phyloP scores from a whole-genome alignment of 345 rosid genomes.

The Kandelia obovata region DNA sequence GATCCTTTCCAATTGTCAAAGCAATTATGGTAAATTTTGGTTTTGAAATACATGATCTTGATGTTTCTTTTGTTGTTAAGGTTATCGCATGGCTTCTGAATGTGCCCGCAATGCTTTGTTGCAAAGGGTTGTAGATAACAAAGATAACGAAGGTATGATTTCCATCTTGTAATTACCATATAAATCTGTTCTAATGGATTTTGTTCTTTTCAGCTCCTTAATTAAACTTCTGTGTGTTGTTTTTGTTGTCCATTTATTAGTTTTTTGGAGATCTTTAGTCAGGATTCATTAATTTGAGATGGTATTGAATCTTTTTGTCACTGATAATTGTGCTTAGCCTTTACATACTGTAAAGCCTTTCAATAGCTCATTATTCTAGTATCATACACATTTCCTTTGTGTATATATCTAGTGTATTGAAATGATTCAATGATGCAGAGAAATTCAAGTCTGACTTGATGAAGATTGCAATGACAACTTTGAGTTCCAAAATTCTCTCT shows the following conservation, averaged over 20 bases:
- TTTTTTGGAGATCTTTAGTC: too few species aligned
- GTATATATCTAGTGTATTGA: slow-evolving; percentile 3
- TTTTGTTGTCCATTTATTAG: background rate
- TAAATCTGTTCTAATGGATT: background rate
- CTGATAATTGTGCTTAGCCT: background rate
- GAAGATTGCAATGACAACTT: slow-evolving; percentile 89
- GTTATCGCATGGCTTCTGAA: slow-evolving; percentile 93
- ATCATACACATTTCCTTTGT: background rate
- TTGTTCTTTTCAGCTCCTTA: background rate
- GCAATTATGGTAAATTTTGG: too few species aligned
- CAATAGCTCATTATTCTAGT: background rate
- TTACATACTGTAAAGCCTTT: background rate
- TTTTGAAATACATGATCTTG: background rate
- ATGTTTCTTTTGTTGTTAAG: slow-evolving; percentile 35
- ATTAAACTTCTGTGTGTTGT: background rate
- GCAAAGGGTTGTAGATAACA: slow-evolving; percentile 68
- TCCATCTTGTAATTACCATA: background rate
- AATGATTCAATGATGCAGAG: slow-evolving; percentile 50
- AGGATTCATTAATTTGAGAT: too few species aligned
- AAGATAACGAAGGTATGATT: slow-evolving; percentile 64
- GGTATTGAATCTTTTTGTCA: background rate
- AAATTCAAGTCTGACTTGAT: slow-evolving; percentile 75
- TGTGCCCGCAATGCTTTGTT: slow-evolving; percentile 78
- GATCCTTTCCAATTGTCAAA: too few species aligned
- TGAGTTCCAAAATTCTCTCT: slow-evolving; percentile 88